Conservation (phyloP, 1,284 basidiomycete genomes). For the Ganoderma lingzhi region DNA sequence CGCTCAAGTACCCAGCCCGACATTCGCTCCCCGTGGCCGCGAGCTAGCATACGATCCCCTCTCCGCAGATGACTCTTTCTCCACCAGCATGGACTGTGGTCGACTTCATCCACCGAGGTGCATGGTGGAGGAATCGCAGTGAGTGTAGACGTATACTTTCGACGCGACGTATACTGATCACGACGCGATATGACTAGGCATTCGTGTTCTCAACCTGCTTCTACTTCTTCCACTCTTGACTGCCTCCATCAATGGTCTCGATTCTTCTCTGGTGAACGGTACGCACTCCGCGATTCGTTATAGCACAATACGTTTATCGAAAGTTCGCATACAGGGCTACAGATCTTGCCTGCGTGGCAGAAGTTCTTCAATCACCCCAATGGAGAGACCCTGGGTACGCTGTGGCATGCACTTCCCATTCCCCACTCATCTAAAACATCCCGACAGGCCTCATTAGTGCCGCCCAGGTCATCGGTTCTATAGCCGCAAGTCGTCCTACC, state of each 20-base stretch:
- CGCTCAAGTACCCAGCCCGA: slow-evolving; percentile 6
- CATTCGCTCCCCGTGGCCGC: slow-evolving; percentile 16
- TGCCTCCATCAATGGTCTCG: slow-evolving; percentile 66
- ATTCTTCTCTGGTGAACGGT: slow-evolving; percentile 73
- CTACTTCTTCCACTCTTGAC: slow-evolving; percentile 67
- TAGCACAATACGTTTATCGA: neutral
- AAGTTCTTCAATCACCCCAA: slow-evolving; percentile 58
- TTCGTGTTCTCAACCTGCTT: slow-evolving; percentile 65
- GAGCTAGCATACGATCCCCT: slow-evolving; percentile 8
- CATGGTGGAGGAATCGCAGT: slow-evolving; percentile 71
- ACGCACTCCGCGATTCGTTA: slow-evolving; percentile 16
- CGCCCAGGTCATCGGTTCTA: slow-evolving; percentile 67
- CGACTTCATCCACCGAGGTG: slow-evolving; percentile 64
- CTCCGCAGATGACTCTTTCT: slow-evolving; percentile 31
- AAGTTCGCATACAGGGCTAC: slow-evolving; percentile 53
- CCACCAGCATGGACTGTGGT: slow-evolving; percentile 60
- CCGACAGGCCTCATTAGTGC: slow-evolving; percentile 65
- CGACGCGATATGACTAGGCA: slow-evolving; percentile 48
- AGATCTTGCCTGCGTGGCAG: slow-evolving; percentile 71
- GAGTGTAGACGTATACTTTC: slow-evolving; percentile 27
- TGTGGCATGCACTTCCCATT: neutral
- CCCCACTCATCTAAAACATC: neutral
- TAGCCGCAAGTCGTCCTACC: slow-evolving; percentile 51
- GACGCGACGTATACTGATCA: neutral
- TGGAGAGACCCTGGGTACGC: slow-evolving; percentile 59